These are phyloP conservation scores for Stachybotrys chlorohalonatus DNA, from an alignment of 2,329 filamentous ascomycete genomes.

Conservation along the genomic window DNA sequence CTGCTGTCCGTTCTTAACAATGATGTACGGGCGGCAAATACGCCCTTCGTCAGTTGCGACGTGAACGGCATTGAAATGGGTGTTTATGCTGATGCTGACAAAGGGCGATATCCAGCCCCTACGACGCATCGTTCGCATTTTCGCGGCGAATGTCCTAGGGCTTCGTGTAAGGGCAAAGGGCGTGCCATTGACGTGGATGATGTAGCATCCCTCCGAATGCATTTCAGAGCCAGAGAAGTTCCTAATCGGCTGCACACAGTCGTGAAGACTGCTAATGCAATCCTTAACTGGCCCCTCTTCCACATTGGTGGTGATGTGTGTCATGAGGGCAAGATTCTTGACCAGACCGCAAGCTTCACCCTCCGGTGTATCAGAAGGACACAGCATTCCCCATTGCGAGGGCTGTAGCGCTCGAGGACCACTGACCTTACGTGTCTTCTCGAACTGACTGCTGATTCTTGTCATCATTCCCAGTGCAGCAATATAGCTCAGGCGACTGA, in stretches of 20 bases:
- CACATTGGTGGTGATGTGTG: constrained; percentile 94
- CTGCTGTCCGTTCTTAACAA: constrained; percentile 80
- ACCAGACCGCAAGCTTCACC: constrained; percentile 96
- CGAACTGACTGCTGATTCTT: constrained; percentile 94
- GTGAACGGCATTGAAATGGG: constrained; percentile 83
- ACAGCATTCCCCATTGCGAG: constrained; percentile 97
- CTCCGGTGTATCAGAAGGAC: constrained; percentile 94
- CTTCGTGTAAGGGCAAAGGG: constrained; percentile 79
- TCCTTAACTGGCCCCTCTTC: constrained; percentile 85
- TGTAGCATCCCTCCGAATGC: constrained; percentile 73
- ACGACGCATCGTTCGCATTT: constrained; percentile 78
- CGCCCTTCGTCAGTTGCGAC: constrained; percentile 95
- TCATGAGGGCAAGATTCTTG: constrained; percentile 98
- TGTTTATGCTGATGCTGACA: constrained; percentile 92
- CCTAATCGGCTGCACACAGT: constrained; percentile 70
- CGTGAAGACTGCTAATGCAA: constrained; percentile 78
- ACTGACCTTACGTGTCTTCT: constrained; percentile 94
- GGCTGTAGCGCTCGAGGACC: constrained; percentile 93
- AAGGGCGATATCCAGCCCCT: constrained; percentile 93
- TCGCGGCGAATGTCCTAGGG: constrained; percentile 77
- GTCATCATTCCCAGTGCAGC: constrained; percentile 99
- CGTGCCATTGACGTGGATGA: constrained; percentile 93
- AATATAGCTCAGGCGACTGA: constrained; percentile 94
- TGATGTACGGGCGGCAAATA: constrained; percentile 91
- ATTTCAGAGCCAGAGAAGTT: constrained; percentile 71